Evolutionary conservation across 2,329 filamentous ascomycete genomes (phyloP), one percentile per base, ranked within the genome.

Genomic region (Verticillium klebahnii): DNA sequence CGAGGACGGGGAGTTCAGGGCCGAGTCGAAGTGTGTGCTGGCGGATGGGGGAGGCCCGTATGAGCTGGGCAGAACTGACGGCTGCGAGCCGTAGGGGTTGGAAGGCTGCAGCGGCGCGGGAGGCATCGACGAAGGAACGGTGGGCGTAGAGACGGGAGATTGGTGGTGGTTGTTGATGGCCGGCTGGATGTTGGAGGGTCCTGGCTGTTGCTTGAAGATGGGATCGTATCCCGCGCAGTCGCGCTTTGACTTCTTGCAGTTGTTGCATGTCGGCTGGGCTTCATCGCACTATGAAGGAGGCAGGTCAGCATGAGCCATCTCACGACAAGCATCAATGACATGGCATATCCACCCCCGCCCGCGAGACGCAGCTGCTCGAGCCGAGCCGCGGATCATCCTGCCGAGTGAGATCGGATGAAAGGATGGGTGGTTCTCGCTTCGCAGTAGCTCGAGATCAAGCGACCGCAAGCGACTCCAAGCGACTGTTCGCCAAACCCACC

Each of bases 141-240:
- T 72, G 65, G 70, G 72, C 56, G 68, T 70, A 54, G 71, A 67
- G 34, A 73, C 69, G 7, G 72, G 58, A 23, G 56, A 45, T n/a
- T 45, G 34, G 56, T 57, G 73, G 66, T 72, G 75, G 59, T 71
- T 75, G 69, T 83, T 85, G 61, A 88, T 86, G 14, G 87, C 86
- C 23, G 89, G 85, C 73, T 94, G 91, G 65, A 92, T 89, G 66
- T 87, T 85, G 57, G 89, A 83, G 34, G 89, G 89, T 60, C 87
- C 86, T 69, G 89, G 86, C 65, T 89, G 85, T 67, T 85, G 85
- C 76, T 92, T 91, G 79, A 94, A 95, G 70, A 94, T 91, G 40
- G 91, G 91, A 71, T 95, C 91, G 84, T 95, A 95, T 61, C 91
- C 91, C 57, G 93, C 74, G 72, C 91, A 95, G 70, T 94, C 91